A percentile compares a stretch with the other conserved stretches of the same genome.
These are phyloP conservation scores for Pinus tabuliformis DNA, from an alignment of 75 land plant genomes.

Conservation along the genomic window DNA sequence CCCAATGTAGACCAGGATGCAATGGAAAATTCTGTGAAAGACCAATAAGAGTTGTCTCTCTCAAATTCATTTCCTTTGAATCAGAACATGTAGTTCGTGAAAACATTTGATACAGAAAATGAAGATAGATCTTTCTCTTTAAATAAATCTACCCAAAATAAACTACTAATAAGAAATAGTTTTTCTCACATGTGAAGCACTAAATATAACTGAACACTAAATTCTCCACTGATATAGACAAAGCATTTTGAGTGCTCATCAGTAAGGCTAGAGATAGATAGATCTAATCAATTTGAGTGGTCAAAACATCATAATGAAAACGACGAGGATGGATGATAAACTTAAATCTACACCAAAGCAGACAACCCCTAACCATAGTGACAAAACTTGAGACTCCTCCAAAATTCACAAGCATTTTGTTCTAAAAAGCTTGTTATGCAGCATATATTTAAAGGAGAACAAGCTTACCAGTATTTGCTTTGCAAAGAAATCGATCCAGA, in stretches of 20 bases:
- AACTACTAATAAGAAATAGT: too few relatives aligned
- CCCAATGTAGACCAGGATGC: too few relatives aligned
- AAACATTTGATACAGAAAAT: too few relatives aligned
- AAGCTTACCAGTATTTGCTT: not conserved
- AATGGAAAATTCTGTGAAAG: too few relatives aligned
- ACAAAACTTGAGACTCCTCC: constrained; percentile 1
- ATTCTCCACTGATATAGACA: too few relatives aligned
- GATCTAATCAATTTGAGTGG: not conserved
- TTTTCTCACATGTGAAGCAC: too few relatives aligned
- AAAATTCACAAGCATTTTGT: not conserved
- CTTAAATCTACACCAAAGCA: not conserved
- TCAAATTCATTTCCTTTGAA: too few relatives aligned
- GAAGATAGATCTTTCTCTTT: too few relatives aligned
- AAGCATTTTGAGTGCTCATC: not conserved
- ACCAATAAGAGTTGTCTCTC: too few relatives aligned
- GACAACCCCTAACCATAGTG: not conserved
- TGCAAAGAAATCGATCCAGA: not conserved
- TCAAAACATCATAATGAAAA: not conserved
- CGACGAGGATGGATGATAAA: not conserved
- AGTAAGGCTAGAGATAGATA: not conserved
- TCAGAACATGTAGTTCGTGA: too few relatives aligned
- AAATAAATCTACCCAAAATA: too few relatives aligned
- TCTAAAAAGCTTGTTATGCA: not conserved
- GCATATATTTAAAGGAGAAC: not conserved
- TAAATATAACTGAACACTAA: too few relatives aligned